Percentiles rank a stretch among this genome's conserved stretches.
Evolutionary conservation across 164 flowering plant genomes (phyloP).

Genomic region (Cinnamomum micranthum): DNA sequence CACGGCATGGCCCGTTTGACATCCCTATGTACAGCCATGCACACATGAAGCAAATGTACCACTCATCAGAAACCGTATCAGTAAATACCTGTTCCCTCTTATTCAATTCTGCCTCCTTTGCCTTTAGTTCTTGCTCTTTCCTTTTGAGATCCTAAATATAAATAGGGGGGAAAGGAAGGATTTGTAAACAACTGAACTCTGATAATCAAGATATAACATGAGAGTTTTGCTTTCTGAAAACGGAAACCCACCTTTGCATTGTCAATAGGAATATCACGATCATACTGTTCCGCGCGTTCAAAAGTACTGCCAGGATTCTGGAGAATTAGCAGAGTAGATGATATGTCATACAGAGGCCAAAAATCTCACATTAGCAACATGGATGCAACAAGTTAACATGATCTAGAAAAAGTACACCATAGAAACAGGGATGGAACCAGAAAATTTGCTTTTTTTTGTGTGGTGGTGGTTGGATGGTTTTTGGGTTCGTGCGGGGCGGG

Average conservation of each 20-base stretch:
- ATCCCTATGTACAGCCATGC: too few species aligned
- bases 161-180: background rate
- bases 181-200: background rate
- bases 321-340: constrained; percentile 3
- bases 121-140: constrained; percentile 88
- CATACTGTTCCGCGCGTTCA: constrained; percentile 81
- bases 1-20: too few species aligned
- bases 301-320: constrained; percentile 76
- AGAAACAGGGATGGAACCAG: too few species aligned
- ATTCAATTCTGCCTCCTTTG: constrained; percentile 82
- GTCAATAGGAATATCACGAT: constrained; percentile 83
- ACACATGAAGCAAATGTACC: too few species aligned
- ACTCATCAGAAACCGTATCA: background rate
- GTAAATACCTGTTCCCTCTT: constrained; percentile 79
- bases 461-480: too few species aligned
- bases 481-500: too few species aligned
- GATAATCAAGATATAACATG: background rate
- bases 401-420: background rate
- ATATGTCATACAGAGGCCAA: background rate
- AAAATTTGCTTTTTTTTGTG: too few species aligned
- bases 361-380: background rate
- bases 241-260: constrained; percentile 30
- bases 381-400: background rate
- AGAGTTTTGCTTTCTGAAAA: background rate
- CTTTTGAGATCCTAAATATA: constrained; percentile 59